Evolutionary conservation across 768 basidiomycete species (phyloP).

Genomic region (Glaciozyma martinii): DNA sequence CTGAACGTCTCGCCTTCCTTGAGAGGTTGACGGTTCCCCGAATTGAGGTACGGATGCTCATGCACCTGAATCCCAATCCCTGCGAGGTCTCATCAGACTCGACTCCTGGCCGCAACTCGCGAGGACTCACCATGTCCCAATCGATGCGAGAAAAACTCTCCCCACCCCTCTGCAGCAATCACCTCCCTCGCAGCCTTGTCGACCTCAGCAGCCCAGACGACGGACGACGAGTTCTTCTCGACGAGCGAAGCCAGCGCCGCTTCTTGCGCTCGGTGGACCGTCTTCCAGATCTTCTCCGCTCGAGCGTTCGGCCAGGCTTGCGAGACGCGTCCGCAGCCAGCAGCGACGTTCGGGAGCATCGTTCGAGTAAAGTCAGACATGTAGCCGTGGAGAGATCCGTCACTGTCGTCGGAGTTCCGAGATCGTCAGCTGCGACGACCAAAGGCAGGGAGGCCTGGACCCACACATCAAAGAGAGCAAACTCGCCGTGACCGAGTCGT

Average conservation of each 20-base stretch:
- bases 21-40: constrained; percentile 8
- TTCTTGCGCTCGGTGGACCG: constrained; percentile 13
- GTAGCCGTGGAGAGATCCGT: constrained; percentile 11
- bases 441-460: too few species aligned
- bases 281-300: constrained; percentile 13
- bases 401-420: neutral
- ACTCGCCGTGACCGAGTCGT: neutral
- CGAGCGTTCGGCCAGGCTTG: constrained; percentile 2
- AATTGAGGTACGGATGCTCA: constrained; percentile 18
- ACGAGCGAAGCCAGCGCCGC: constrained; percentile 7
- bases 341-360: constrained; percentile 8
- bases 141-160: constrained; percentile 14
- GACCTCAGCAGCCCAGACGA: constrained; percentile 8
- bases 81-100: neutral
- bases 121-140: constrained; percentile 16
- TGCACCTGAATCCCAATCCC: constrained; percentile 21
- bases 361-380: constrained; percentile 13
- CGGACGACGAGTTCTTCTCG: neutral
- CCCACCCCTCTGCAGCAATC: constrained; percentile 4
- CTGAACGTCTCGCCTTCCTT: constrained; percentile 14
- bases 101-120: neutral
- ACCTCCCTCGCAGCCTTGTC: constrained; percentile 14
- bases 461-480: constrained; percentile 17
- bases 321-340: neutral
- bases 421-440: too few species aligned